Evolutionary conservation across 345 rosid genomes (phyloP).

Genomic region (Eucalyptus regnans): DNA sequence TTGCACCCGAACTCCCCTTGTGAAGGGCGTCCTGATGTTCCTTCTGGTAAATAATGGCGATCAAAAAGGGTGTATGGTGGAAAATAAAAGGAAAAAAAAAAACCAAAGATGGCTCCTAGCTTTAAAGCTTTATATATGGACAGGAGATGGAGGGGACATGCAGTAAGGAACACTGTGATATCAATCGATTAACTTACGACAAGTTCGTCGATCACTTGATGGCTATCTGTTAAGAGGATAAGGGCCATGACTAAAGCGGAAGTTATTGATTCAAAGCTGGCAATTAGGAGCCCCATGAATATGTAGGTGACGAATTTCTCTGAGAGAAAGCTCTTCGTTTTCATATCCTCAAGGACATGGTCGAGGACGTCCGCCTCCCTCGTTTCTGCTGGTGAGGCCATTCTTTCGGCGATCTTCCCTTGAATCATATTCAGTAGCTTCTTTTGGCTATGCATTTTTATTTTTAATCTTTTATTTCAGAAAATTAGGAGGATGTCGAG

Average conservation of each 20-base stretch:
- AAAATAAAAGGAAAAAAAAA: not conserved
- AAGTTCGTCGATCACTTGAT: not conserved
- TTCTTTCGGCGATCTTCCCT: no score
- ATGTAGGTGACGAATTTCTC: not conserved
- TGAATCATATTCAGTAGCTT: no score
- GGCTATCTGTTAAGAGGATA: not conserved
- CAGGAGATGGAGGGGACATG: not conserved
- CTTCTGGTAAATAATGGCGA: not conserved
- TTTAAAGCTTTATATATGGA: no score
- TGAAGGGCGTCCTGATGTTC: conserved; percentile 19
- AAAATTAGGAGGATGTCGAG: no score
- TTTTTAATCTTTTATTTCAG: no score
- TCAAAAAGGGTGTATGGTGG: not conserved
- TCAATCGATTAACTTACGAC: not conserved
- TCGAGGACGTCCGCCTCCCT: conserved; percentile 3
- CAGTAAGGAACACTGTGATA: no score
- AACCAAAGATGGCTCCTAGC: not conserved
- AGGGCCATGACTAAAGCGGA: not conserved
- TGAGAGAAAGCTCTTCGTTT: not conserved
- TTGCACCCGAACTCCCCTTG: not conserved
- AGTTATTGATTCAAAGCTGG: conserved; percentile 4
- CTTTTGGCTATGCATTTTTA: no score
- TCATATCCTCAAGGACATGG: not conserved
- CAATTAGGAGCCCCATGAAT: not conserved
- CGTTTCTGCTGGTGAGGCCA: not conserved